Percentiles rank a stretch among this genome's conserved stretches.
Conservation (phyloP, 2,329 filamentous ascomycete species). For the Fusarium robinianum region DNA sequence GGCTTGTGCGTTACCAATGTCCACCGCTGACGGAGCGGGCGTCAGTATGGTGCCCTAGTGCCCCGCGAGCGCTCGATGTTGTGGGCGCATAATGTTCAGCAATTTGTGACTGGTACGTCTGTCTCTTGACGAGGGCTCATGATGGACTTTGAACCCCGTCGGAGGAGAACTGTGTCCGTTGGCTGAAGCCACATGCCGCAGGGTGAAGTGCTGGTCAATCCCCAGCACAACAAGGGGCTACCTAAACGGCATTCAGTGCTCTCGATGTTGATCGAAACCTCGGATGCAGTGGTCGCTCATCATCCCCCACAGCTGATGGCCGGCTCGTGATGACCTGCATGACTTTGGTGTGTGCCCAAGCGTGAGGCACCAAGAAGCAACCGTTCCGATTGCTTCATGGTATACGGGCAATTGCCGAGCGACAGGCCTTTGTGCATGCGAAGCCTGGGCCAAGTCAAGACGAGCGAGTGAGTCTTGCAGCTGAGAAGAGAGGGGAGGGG, state of each 20-base stretch:
- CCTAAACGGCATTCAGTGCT: too few species aligned
- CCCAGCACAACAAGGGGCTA: constrained; percentile 1
- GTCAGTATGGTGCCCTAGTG: constrained; percentile 8
- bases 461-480: constrained; percentile 9
- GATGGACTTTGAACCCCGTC: too few species aligned
- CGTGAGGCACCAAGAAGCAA: constrained; percentile 10
- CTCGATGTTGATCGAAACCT: constrained; percentile 13
- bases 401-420: constrained; percentile 19
- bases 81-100: background rate
- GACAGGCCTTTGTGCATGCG: background rate
- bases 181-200: background rate
- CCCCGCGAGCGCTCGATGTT: background rate
- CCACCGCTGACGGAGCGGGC: constrained; percentile 7
- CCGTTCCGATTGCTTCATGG: constrained; percentile 9
- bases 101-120: constrained; percentile 12
- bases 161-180: constrained; percentile 5
- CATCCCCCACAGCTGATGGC: constrained; percentile 27
- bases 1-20: constrained; percentile 16
- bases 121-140: too few species aligned
- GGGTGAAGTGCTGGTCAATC: constrained; percentile 7
- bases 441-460: background rate
- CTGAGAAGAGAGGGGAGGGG: constrained; percentile 19
- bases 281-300: constrained; percentile 16
- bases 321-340: constrained; percentile 31
- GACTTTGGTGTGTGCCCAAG: constrained; percentile 10